Evolutionary conservation across 1,139 yeast genomes (phyloP), one percentile per base, ranked within the genome.

Genomic region (Ashbya aceris): DNA sequence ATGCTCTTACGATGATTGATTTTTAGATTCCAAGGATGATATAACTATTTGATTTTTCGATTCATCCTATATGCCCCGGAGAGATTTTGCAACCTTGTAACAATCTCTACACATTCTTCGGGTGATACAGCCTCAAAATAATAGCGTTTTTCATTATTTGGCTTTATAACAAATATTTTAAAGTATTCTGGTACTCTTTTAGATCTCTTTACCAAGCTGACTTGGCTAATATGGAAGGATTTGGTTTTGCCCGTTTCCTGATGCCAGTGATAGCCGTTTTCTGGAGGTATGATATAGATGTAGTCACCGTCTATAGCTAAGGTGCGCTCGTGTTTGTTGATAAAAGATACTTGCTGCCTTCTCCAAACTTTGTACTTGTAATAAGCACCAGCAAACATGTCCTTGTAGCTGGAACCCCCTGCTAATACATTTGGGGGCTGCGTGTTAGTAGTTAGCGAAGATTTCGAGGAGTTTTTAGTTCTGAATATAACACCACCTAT

Each of bases 231-330:
- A 55, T 87, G 95, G 61, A 89, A 85, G 0, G 95, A 82, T 30
- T 89, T 79, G 0, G 96, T 89, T 58, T 89, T 89, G 52, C 83
- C 76, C 50, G 74, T 74, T 47, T 83, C 80, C 43, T 79, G 81
- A 51, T 78, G 76, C 74, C 79, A 69, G 37, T 72, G 73, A 52
- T 77, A 75, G 42, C 79, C 78, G 46, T 81, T 84, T 50, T 79
- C 83, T 1, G 89, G 78, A 2, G 97, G 96, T 54, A 89, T 78
- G 41, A 91, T 74, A 58, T 89, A 93, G 11, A 91, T 78, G 56
- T 87, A 89, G 55, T 87, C 96, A 13, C 97, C 97, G 61, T 91
- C 97, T 35, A 91, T 76, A 1, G 94, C 89, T 39, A 91, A 67
- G 1, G 87, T 76, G 51, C 93, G 77, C 51, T 89, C 95, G 47